Base-by-base conservation (phyloP, 345 rosid genomes). In the Arabis alpina region DNA sequence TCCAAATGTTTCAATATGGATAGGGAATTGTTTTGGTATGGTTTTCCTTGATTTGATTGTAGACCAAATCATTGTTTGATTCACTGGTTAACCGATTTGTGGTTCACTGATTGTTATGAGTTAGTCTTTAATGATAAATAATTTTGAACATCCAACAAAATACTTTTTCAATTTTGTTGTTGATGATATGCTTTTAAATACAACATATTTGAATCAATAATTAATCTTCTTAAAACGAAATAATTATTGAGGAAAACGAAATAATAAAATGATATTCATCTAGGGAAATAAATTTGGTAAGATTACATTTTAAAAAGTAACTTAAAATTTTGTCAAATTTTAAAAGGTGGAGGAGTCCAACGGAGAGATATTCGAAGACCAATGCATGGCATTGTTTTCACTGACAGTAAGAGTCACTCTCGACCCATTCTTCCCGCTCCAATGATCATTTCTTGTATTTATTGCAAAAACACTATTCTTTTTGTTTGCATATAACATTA, bases 331-430 rank as follows among this genome's bases (percentile, higher is more conserved):
- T 32, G 37, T 1, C 5, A 32, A 32, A 36, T 2, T 36, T 0
- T 8, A 25, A 10, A 49, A 16, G 4, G 23, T 2, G 5, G 50
- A 34, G 2, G 9, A 24, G 36, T 13, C 10, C 39, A 30, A 23
- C 42, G 6, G 36, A 6, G 36, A 4, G 52, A 50, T 16, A 12
- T 41, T 70, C 8, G 68, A 71, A 42, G 12, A 61, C 75, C 68
- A 54, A 71, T 70, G 74, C 74, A 70, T 71, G 68, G 10, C 28
- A 71, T 53, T 53, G 27, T 48, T 61, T 52, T 61, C 28, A 43
- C 62, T 61, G 54, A 52, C 61, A 42, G 37, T 30, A 43, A 61
- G 61, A 70, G 61, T 43, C 23, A 19, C 53, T 41, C 11, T 41
- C 67, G 13, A 30, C 60, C 44, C 60, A 41, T 70, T 41, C 16